These are phyloP conservation scores for Daldinia loculata DNA, from an alignment of 495 filamentous ascomycete species.

Conservation along the genomic window DNA sequence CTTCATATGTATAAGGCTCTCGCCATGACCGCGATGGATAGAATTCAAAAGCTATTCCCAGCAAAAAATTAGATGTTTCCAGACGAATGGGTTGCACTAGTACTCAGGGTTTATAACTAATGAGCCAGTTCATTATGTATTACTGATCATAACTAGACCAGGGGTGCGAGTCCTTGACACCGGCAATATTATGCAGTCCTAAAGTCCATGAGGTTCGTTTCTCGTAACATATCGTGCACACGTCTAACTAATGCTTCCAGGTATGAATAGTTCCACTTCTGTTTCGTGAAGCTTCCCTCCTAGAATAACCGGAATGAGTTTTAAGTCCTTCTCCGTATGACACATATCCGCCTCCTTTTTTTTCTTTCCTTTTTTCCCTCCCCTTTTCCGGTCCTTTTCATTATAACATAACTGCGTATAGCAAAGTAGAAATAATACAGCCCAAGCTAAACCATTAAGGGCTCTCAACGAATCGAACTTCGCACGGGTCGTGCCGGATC, in stretches of 20 bases:
- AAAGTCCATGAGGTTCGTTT: not conserved
- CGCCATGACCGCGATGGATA: not conserved
- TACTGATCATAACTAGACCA: not conserved
- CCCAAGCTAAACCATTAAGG: not conserved
- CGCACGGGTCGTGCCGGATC: not conserved
- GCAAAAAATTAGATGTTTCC: not conserved
- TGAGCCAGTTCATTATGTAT: not conserved
- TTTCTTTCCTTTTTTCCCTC: not conserved
- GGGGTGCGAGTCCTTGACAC: not conserved
- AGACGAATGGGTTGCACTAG: not conserved
- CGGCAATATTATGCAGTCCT: conserved; percentile 3
- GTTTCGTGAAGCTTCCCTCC: not conserved
- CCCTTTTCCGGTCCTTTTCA: not conserved
- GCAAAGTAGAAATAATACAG: not conserved
- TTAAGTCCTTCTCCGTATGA: not conserved
- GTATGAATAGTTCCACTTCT: not conserved
- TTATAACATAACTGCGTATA: not conserved
- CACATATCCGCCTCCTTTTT: not conserved
- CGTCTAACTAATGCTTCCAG: conserved; percentile 17
- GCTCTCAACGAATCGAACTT: not conserved
- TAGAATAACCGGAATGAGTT: not conserved
- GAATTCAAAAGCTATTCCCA: conserved; percentile 1
- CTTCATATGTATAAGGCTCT: not conserved
- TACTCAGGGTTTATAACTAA: not conserved
- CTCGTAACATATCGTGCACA: not conserved